Evolutionary conservation across 352 stramenopile genomes (phyloP).

Genomic region (Pythium aquatile): DNA sequence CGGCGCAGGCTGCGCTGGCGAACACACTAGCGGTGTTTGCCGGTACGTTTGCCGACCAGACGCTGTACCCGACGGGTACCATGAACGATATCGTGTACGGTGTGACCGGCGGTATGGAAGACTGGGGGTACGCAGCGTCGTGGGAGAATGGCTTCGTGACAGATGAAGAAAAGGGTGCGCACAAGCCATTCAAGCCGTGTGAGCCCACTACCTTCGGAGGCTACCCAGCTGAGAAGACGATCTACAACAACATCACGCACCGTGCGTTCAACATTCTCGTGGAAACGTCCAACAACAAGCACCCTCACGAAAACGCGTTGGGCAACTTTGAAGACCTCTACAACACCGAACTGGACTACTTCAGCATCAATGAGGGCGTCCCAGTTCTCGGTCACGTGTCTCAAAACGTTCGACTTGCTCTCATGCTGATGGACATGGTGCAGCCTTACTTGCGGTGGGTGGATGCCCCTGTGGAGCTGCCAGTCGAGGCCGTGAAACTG

Average conservation of each 20-base stretch:
- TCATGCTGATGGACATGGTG: constrained; percentile 95
- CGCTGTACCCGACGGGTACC: constrained; percentile 76
- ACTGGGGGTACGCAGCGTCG: constrained; percentile 94
- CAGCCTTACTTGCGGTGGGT: constrained; percentile 92
- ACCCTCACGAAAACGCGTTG: constrained; percentile 63
- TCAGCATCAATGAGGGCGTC: constrained; percentile 25
- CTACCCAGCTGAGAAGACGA: constrained; percentile 88
- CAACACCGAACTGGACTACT: constrained; percentile 63
- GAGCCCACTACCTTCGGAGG: constrained; percentile 87
- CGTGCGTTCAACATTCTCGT: constrained; percentile 96
- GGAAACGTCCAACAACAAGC: constrained; percentile 93
- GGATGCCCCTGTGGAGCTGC: constrained; percentile 22
- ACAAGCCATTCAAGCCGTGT: constrained; percentile 76
- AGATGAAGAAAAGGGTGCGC: constrained; percentile 4
- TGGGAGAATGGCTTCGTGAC: constrained; percentile 70
- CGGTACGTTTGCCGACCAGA: constrained; percentile 63
- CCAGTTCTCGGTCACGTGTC: constrained; percentile 89
- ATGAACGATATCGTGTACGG: constrained; percentile 98
- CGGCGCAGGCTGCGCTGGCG: constrained; percentile 59
- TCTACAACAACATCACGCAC: constrained; percentile 93
- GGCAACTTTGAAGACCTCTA: constrained; percentile 76
- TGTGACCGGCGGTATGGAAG: constrained; percentile 97
- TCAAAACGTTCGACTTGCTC: constrained; percentile 93
- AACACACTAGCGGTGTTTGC: constrained; percentile 68
- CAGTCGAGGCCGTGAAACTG: constrained; percentile 1